Evolutionary conservation across 2,329 filamentous ascomycete species (phyloP).

Genomic region (Xylariales sp.): DNA sequence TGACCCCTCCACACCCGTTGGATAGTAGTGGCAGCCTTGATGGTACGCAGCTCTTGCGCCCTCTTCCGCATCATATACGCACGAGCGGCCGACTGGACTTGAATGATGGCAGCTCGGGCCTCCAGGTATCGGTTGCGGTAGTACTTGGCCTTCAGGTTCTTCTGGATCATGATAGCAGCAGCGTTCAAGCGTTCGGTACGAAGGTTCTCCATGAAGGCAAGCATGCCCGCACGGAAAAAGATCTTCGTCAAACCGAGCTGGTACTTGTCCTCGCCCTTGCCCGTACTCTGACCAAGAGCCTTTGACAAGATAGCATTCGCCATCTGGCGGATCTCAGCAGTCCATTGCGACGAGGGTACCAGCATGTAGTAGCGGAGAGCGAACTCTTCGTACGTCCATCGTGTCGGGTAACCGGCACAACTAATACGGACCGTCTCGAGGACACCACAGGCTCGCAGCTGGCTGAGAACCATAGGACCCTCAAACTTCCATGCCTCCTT

Average conservation of each 20-base stretch:
- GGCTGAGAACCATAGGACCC: conserved; percentile 96
- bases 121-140: conserved; percentile 89
- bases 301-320: conserved; percentile 87
- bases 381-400: conserved; percentile 99
- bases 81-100: conserved; percentile 72
- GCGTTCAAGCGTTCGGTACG: conserved; percentile 86
- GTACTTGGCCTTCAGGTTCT: conserved; percentile 94
- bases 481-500: conserved; percentile 98
- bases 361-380: conserved; percentile 98
- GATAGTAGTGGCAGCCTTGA: conserved; percentile 88
- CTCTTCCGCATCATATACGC: conserved; percentile 73
- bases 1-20: conserved; percentile 93
- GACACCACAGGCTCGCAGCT: conserved; percentile 96
- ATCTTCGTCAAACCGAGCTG: conserved; percentile 98
- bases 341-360: conserved; percentile 85
- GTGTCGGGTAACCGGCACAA: conserved; percentile 92
- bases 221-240: conserved; percentile 98
- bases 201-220: conserved; percentile 93
- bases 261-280: conserved; percentile 83
- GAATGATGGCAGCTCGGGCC: conserved; percentile 74
- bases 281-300: conserved; percentile 74
- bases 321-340: conserved; percentile 89
- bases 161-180: conserved; percentile 96
- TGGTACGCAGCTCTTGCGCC: conserved; percentile 74
- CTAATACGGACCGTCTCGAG: conserved; percentile 97